Percentiles rank a stretch among this genome's conserved stretches.
These are phyloP conservation scores for Musa schizocarpa DNA, from an alignment of 176 grass and related monocot species.

Conservation along the genomic window DNA sequence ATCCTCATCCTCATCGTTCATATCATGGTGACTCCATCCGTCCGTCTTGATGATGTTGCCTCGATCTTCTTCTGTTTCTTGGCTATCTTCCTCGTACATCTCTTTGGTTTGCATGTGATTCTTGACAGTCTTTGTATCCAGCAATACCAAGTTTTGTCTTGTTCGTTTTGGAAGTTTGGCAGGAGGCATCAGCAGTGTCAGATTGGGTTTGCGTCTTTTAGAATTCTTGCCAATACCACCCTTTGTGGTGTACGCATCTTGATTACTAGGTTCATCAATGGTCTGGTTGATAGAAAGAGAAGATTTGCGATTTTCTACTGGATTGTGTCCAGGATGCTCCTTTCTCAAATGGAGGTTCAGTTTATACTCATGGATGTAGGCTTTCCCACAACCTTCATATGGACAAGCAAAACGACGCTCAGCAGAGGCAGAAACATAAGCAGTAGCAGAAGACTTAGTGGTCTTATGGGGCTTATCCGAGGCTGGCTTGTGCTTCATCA, in stretches of 20 bases:
- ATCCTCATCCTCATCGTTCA: not conserved
- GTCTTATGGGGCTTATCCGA: conserved; percentile 31
- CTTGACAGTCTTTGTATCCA: conserved; percentile 19
- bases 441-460: conserved; percentile 29
- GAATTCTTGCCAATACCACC: conserved; percentile 24
- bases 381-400: conserved; percentile 75
- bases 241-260: conserved; percentile 27
- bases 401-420: conserved; percentile 61
- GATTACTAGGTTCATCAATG: conserved; percentile 23
- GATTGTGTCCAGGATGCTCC: conserved; percentile 51
- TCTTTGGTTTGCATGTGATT: conserved; percentile 42
- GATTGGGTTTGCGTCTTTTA: conserved; percentile 38
- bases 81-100: conserved; percentile 56
- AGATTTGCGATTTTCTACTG: conserved; percentile 34
- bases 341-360: conserved; percentile 78
- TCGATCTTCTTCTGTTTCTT: conserved; percentile 50
- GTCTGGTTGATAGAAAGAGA: conserved; percentile 16
- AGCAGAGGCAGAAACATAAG: conserved; percentile 16
- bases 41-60: conserved; percentile 36
- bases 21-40: not conserved
- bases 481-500: not conserved
- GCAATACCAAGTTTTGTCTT: conserved; percentile 8
- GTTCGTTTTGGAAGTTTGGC: conserved; percentile 31
- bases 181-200: conserved; percentile 15
- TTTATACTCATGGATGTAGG: conserved; percentile 81